Evolutionary conservation across 2,329 filamentous ascomycete species (phyloP), one percentile per base, ranked within the genome.

Genomic region (Alternaria gaisen): DNA sequence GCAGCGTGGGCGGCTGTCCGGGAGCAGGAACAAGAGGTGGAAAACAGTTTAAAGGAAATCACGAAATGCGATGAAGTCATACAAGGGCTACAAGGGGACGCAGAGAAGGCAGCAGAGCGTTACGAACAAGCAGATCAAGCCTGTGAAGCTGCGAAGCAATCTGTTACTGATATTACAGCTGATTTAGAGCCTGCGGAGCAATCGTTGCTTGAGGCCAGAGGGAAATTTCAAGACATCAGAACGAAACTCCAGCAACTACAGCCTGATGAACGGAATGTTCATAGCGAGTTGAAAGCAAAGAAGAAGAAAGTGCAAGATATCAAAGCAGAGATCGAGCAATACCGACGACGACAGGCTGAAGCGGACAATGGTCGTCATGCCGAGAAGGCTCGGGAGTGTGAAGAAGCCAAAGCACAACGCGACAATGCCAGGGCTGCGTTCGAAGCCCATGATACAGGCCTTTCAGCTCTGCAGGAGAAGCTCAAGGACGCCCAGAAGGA

Each of bases 1-100:
- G 83, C 92, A 64, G 89, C 91, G n/a, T 99, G 95, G 95, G 87
- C 88, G 24, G 92, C 96, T 72, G 93, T 98, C 1, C 86, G 89
- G 50, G 88, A 92, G 57, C 85, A 91, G 76, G 94, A 98, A 77
- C 80, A 77, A 36, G 69, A 66, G 10, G 61, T 82, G 7, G 70
- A 66, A 6, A 58, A 71, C 7, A 68, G 67, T 4, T 66, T 77
- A 2, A 41, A 56, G 3, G 70, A 76, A 16, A 67, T 83, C 3
- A 60, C 55, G 7, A 48, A 64, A 36, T 72, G 78, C 2, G 78
- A 83, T 10, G 78, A 81, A 14, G 82, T 83, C 48, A 85, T 91
- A 24, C 74, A 81, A 16, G 79, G 81, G 28, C 76, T 79, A 18
- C 81, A 83, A 63, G 70, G 68, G 18, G 77, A 78, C 36, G 80